These are phyloP conservation scores for Prunella vulgaris DNA, from an alignment of 257 asterid genomes.

Conservation along the genomic window DNA sequence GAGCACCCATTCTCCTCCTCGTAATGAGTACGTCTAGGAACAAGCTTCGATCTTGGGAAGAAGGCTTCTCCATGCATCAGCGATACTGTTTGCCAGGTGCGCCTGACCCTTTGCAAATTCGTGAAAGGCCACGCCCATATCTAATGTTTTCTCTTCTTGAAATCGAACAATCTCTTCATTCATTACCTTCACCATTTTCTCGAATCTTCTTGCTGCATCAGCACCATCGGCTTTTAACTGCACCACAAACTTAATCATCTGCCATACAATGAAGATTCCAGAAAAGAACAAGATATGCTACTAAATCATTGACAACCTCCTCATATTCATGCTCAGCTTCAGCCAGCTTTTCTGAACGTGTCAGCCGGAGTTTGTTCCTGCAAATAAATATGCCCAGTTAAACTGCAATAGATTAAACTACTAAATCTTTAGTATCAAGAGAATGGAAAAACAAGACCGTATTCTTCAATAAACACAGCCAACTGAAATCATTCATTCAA, in stretches of 20 bases:
- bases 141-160: constrained; percentile 88
- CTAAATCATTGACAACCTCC: constrained; percentile 43
- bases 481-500: not conserved
- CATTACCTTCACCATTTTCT: constrained; percentile 71
- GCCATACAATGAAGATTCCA: not conserved
- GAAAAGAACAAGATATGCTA: not conserved
- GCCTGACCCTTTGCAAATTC: constrained; percentile 95
- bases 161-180: constrained; percentile 76
- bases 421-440: not conserved
- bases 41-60: constrained; percentile 92
- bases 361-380: constrained; percentile 88
- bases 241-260: constrained; percentile 18
- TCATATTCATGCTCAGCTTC: constrained; percentile 92
- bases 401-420: not conserved
- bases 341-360: constrained; percentile 70
- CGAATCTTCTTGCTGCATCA: constrained; percentile 71
- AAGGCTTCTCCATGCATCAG: constrained; percentile 92
- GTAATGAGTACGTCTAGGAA: constrained; percentile 18
- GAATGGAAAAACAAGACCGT: not conserved
- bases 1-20: not conserved
- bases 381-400: constrained; percentile 17
- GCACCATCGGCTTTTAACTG: constrained; percentile 70
- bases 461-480: not conserved
- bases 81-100: constrained; percentile 58
- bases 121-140: constrained; percentile 89